phyloP scores from a whole-genome alignment of 2,329 filamentous ascomycete genomes.

The Monilinia laxa region DNA sequence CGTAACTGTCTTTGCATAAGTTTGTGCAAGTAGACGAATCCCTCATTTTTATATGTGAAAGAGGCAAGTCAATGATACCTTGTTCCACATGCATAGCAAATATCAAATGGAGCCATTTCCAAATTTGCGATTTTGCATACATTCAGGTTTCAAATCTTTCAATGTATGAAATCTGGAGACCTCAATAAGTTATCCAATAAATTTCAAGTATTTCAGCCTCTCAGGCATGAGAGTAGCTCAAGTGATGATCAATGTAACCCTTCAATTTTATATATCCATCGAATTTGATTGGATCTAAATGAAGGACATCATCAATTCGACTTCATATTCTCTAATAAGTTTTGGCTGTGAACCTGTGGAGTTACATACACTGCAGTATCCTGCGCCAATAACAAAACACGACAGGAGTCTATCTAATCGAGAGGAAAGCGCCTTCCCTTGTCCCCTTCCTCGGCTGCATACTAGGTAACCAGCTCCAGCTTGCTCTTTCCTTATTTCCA shows the following conservation, averaged over 20 bases:
- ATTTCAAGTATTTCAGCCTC: constrained; percentile 5
- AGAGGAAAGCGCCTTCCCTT: neutral
- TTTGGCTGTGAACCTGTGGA: neutral
- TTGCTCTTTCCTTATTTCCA: constrained; percentile 6
- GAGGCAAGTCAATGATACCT: neutral
- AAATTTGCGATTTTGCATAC: constrained; percentile 9
- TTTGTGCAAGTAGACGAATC: neutral
- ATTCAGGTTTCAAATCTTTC: constrained; percentile 6
- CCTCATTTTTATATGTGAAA: neutral
- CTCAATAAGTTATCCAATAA: constrained; percentile 7
- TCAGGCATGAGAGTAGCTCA: neutral
- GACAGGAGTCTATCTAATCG: constrained; percentile 8
- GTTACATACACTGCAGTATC: constrained; percentile 1
- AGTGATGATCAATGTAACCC: neutral
- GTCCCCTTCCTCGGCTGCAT: neutral
- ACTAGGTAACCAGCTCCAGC: constrained; percentile 2
- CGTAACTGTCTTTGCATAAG: neutral
- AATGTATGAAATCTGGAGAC: constrained; percentile 9
- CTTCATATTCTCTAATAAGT: neutral
- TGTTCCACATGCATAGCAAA: neutral
- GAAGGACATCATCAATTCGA: neutral
- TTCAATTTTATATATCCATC: constrained; percentile 13
- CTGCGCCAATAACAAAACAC: neutral
- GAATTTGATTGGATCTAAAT: constrained; percentile 6
- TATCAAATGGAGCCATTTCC: neutral